Conservation (phyloP, 441 rosid species). For the Erysimum cheiri region DNA sequence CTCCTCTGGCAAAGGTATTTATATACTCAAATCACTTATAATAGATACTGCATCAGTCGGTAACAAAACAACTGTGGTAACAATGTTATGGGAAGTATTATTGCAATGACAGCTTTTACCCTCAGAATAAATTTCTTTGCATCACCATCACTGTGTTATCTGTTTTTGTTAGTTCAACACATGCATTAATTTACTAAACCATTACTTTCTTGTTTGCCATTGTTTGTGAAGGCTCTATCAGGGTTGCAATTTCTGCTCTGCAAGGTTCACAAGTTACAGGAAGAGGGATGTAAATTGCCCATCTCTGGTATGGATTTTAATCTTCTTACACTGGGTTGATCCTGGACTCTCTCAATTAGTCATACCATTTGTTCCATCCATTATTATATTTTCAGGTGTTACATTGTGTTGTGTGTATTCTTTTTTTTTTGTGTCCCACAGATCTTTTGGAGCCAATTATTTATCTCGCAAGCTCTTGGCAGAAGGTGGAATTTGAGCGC, state of each 20-base stretch:
- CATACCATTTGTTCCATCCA: slow-evolving; percentile 18
- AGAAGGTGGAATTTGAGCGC: slow-evolving; percentile 83
- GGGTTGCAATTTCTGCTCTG: slow-evolving; percentile 87
- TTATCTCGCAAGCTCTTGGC: slow-evolving; percentile 78
- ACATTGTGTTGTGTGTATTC: slow-evolving; percentile 2
- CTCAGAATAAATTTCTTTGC: neutral
- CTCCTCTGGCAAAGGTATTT: slow-evolving; percentile 93
- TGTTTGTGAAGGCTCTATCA: slow-evolving; percentile 68
- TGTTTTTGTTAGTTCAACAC: neutral
- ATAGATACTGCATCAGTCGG: neutral
- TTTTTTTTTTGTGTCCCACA: slow-evolving; percentile 31
- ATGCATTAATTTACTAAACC: slow-evolving; percentile 11
- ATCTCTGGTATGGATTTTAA: slow-evolving; percentile 64
- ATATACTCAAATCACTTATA: neutral
- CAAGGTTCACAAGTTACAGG: slow-evolving; percentile 60
- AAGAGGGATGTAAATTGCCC: slow-evolving; percentile 75
- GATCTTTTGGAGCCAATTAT: slow-evolving; percentile 74
- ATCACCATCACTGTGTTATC: neutral
- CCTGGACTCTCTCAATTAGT: slow-evolving; percentile 13
- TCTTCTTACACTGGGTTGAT: slow-evolving; percentile 5
- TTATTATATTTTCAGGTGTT: slow-evolving; percentile 9
- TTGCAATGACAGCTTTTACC: slow-evolving; percentile 12
- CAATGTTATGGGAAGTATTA: slow-evolving; percentile 14
- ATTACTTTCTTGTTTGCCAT: slow-evolving; percentile 38
- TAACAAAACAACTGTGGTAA: slow-evolving; percentile 24